Evolutionary conservation across 305 asterid species (phyloP), one percentile per base, ranked within the genome.

Genomic region (Solanum hybrid): DNA sequence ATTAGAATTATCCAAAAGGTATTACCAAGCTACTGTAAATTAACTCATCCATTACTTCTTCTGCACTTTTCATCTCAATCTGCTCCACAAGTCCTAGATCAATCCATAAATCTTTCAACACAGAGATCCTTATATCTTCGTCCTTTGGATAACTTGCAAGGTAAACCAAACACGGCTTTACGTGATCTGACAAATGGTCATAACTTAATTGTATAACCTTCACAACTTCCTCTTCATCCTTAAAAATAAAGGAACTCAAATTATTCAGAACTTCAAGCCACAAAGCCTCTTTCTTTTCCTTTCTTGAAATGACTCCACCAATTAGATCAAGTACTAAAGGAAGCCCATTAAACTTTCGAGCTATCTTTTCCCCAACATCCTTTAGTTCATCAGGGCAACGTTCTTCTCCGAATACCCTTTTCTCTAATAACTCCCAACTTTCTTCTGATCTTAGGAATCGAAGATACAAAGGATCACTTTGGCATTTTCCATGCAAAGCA

Each of bases 361-460:
- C 22, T 60, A 72, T 72, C 36, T 31, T 7, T 60, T 84, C 17
- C 27, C 90, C 88, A 32, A 89, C 4, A 22, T 34, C 86, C 76
- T 73, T 16, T 24, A 85, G 86, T 31, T 85, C 86, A 20, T 32
- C 24, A 5, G 88, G 77, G 56, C 86, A 89, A 17, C 22, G 5
- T 84, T 84, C 8, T 71, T 32, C n/a, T 22, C 22, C 10, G 20
- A 89, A 73, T 24, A 89, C 3, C 34, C 27, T 12, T 7, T 22
- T 37, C 34, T 84, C 32, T 51, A 89, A 35, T 11, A 66, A 42
- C 13, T 72, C 66, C 91, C 91, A 91, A 76, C 91, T 75, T 77
- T 91, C 91, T 22, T 60, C 86, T 69, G 24, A 31, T n/a, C 22
- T 79, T 5, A 90, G 11, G 8, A 75, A 77, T 22, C 84, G 81